Evolutionary conservation across 495 filamentous ascomycete species (phyloP).

Genomic region (Sabuloglossum arenarium): DNA sequence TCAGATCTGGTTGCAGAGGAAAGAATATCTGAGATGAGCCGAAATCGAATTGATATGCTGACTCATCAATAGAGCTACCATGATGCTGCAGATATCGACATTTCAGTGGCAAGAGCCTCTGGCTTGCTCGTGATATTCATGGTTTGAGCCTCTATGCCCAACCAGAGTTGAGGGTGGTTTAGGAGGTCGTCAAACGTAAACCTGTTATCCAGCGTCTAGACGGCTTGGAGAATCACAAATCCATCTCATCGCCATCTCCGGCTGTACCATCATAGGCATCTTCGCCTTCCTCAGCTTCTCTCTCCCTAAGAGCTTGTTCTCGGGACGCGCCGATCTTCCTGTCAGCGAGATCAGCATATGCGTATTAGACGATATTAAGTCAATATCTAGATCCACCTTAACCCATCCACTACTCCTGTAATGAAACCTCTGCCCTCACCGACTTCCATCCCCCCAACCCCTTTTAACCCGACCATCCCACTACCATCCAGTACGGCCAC

Average conservation of each 20-base stretch:
- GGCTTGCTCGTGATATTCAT: too few relatives aligned
- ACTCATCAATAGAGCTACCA: neutral
- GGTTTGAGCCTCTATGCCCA: too few relatives aligned
- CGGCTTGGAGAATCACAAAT: constrained; percentile 3
- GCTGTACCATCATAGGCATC: constrained; percentile 16
- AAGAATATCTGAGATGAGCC: too few relatives aligned
- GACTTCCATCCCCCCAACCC: constrained; percentile 80
- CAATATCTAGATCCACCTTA: constrained; percentile 25
- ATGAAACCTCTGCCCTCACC: constrained; percentile 74
- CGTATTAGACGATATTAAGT: neutral
- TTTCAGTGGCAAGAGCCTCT: too few relatives aligned
- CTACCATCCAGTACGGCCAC: constrained; percentile 49
- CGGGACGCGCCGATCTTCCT: constrained; percentile 21
- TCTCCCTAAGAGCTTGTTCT: constrained; percentile 18
- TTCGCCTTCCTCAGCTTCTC: constrained; percentile 18
- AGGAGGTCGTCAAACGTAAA: too few relatives aligned
- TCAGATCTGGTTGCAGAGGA: too few relatives aligned
- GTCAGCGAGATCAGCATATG: neutral
- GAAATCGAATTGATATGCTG: too few relatives aligned
- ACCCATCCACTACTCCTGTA: constrained; percentile 63
- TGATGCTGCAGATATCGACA: neutral
- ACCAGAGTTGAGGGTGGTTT: too few relatives aligned
- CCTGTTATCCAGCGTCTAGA: neutral
- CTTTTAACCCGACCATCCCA: constrained; percentile 54
- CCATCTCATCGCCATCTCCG: constrained; percentile 18